Base-by-base conservation (phyloP, 441 rosid genomes). In the Brassica balearica region DNA sequence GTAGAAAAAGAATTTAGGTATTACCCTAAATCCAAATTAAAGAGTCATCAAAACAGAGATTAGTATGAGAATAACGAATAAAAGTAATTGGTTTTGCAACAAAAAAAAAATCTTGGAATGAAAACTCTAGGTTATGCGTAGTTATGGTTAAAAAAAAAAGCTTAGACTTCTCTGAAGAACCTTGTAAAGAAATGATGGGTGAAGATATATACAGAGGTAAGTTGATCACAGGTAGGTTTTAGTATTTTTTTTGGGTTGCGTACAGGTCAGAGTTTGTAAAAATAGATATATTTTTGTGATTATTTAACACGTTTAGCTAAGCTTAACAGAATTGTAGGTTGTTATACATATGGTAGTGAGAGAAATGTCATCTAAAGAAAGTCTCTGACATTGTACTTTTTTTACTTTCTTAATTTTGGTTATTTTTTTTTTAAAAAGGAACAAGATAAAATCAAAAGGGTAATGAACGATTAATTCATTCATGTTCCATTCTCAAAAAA, bases 391-490 rank as follows among this genome's bases (percentile, higher is more conserved):
- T 19, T 19, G 19, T 19, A 19, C 19, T 8, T 17, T 78, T 20
- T 59, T 22, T 9, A 6, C 1, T 5, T 11, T 41, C 10, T 46
- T 10, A 32, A 67, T 55, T 14, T 41, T 27, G 27, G 55, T 46
- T 46, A 67, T 10, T 74, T 25, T 29, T 29, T 29, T 29, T 17
- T 25, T 0, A 22, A 60, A 59, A 61, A 72, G 67, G 70, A 78
- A 71, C 69, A 68, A 72, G 36, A 25, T 51, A 58, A 32, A 62
- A 77, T 71, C 64, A 82, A 82, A 77, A 70, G 68, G 79, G 71
- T 79, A 74, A 71, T 61, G 78, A 76, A 83, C 85, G 71, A 87
- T 87, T 76, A 82, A 85, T 74, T 69, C 62, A 70, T 65, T 80
- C 86, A 84, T 84, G 82, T 83, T 79, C 81, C 43, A 12, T 81